Evolutionary conservation across 225 moss, liverwort and hornwort genomes (phyloP).

Genomic region (Pseudisothecium myosuroides): DNA sequence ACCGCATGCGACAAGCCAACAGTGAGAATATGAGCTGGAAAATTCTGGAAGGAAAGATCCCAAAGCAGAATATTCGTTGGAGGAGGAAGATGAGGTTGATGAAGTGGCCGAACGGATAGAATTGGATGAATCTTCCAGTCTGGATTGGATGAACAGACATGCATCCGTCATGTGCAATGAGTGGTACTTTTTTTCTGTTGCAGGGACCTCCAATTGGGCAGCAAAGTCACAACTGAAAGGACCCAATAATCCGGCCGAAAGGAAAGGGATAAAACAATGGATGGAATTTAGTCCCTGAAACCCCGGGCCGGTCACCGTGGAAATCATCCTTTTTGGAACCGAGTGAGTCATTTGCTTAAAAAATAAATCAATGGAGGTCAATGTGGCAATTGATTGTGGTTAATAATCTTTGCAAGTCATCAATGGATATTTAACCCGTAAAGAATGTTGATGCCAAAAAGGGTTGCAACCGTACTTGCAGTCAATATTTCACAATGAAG

Average conservation of each 20-base stretch:
- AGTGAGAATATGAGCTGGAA: background rate
- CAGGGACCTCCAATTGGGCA: background rate
- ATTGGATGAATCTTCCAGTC: no score
- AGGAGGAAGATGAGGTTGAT: background rate
- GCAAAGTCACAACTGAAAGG: background rate
- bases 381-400: no score
- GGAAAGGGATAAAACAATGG: no score
- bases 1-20: no score
- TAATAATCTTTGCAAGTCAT: no score
- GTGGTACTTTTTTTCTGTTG: background rate
- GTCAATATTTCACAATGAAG: no score
- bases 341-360: background rate
- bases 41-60: background rate
- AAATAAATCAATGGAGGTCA: no score
- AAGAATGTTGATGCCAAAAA: no score
- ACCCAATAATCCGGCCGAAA: no score
- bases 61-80: background rate
- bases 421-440: no score
- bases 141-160: background rate
- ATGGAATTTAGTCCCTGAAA: background rate
- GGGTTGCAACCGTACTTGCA: no score
- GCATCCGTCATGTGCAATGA: background rate
- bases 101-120: background rate
- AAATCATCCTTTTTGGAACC: background rate
- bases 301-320: accelerated